Percentiles rank a stretch among this genome's conserved stretches.
phyloP scores from a whole-genome alignment of 2,329 filamentous ascomycete genomes.

The Pseudogymnoascus sp. region DNA sequence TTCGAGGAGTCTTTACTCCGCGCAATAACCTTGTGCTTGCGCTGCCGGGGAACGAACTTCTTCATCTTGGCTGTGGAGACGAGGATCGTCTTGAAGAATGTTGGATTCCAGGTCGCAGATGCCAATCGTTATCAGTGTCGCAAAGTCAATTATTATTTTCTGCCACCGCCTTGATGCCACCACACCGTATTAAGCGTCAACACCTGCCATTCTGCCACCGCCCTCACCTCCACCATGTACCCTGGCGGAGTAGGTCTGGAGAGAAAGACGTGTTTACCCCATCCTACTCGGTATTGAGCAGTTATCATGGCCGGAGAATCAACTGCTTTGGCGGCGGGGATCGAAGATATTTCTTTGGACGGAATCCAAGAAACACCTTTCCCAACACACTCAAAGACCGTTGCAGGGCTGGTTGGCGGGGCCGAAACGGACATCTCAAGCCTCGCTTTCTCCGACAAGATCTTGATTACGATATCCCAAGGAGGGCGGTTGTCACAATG shows the following conservation, averaged over 20 bases:
- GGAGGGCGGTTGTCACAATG: conserved; percentile 81
- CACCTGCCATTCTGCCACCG: background rate
- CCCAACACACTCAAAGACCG: conserved; percentile 23
- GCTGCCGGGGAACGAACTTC: conserved; percentile 55
- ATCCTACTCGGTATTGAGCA: background rate
- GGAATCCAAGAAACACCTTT: conserved; percentile 20
- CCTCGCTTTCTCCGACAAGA: conserved; percentile 78
- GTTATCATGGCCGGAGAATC: conserved; percentile 2
- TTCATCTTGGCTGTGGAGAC: conserved; percentile 9
- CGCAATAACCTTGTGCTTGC: conserved; percentile 62
- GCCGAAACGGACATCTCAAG: conserved; percentile 63
- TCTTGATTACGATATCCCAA: conserved; percentile 83
- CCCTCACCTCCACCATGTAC: conserved; percentile 6
- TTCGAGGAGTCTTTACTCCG: conserved; percentile 45
- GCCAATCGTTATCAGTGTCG: conserved; percentile 8
- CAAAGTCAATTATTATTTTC: conserved; percentile 9
- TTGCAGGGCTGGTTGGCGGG: conserved; percentile 58
- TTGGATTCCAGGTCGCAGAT: background rate
- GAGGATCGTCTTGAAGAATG: conserved; percentile 7
- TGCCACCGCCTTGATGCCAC: background rate
- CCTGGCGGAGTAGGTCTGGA: background rate
- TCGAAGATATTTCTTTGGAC: conserved; percentile 8
- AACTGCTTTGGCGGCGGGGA: background rate
- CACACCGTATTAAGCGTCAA: background rate
- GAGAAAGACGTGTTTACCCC: background rate